Evolutionary conservation across 2,329 filamentous ascomycete species (phyloP).

Genomic region (Talaromyces sp.): DNA sequence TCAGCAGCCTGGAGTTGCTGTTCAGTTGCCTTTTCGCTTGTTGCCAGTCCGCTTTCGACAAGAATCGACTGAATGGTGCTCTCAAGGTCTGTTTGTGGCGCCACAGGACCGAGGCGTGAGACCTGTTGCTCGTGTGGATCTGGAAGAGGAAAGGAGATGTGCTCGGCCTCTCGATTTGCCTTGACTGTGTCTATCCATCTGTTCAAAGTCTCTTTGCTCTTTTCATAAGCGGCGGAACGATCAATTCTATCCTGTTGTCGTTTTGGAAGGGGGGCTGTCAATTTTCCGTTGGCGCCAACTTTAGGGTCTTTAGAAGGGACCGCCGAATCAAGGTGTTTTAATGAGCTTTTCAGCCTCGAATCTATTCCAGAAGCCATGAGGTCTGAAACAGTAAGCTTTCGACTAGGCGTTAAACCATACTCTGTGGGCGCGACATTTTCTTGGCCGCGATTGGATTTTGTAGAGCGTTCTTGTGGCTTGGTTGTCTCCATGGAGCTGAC

Average conservation of each 20-base stretch:
- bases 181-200: constrained; percentile 96
- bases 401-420: constrained; percentile 52
- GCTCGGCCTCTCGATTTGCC: constrained; percentile 84
- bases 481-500: constrained; percentile 59
- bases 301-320: constrained; percentile 43
- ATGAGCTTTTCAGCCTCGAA: constrained; percentile 68
- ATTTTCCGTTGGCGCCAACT: constrained; percentile 59
- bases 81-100: constrained; percentile 76
- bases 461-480: constrained; percentile 25
- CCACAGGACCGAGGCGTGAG: constrained; percentile 52
- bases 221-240: constrained; percentile 75
- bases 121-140: constrained; percentile 60
- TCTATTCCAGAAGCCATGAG: constrained; percentile 69
- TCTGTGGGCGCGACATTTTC: constrained; percentile 60
- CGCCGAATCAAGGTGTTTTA: constrained; percentile 61
- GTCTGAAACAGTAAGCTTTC: constrained; percentile 70
- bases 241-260: constrained; percentile 82
- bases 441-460: constrained; percentile 45
- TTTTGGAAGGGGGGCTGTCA: constrained; percentile 77
- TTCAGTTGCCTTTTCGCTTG: constrained; percentile 57
- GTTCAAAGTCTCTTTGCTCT: constrained; percentile 84
- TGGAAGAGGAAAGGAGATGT: constrained; percentile 79
- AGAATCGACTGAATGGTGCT: constrained; percentile 82
- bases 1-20: constrained; percentile 64
- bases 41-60: constrained; percentile 73